phyloP scores from a whole-genome alignment of 768 basidiomycete species.

The Kwoniella sp. region DNA sequence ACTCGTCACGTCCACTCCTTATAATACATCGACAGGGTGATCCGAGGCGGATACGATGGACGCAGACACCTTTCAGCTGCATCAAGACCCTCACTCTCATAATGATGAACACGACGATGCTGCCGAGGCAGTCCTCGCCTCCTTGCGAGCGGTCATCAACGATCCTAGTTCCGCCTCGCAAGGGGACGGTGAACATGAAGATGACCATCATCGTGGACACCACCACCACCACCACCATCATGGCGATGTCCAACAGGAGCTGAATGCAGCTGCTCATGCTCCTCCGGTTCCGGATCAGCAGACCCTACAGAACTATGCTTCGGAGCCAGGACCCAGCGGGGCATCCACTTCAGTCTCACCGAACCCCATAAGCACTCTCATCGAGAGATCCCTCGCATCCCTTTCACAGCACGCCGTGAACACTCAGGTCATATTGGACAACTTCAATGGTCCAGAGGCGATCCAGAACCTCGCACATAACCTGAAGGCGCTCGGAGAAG shows the following conservation, averaged over 20 bases:
- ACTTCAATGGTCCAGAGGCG: conserved; percentile 17
- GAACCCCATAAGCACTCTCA: neutral
- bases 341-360: too few species aligned
- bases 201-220: neutral
- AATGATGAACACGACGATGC: conserved; percentile 3
- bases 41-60: conserved; percentile 16
- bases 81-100: neutral
- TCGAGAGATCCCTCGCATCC: conserved; percentile 1
- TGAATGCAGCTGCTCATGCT: too few species aligned
- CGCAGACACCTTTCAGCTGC: neutral
- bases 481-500: conserved; percentile 17
- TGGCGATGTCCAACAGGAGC: too few species aligned
- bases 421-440: conserved; percentile 17
- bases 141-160: conserved; percentile 31
- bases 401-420: conserved; percentile 7
- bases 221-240: too few species aligned
- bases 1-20: conserved; percentile 22
- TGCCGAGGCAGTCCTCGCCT: conserved; percentile 30
- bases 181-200: neutral
- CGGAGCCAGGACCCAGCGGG: too few species aligned
- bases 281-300: too few species aligned
- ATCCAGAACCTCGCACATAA: conserved; percentile 15
- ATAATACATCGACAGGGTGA: conserved; percentile 13
- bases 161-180: conserved; percentile 1
- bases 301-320: too few species aligned